phyloP scores from a whole-genome alignment of 768 basidiomycete species.

The Daedaleopsis sinensis region DNA sequence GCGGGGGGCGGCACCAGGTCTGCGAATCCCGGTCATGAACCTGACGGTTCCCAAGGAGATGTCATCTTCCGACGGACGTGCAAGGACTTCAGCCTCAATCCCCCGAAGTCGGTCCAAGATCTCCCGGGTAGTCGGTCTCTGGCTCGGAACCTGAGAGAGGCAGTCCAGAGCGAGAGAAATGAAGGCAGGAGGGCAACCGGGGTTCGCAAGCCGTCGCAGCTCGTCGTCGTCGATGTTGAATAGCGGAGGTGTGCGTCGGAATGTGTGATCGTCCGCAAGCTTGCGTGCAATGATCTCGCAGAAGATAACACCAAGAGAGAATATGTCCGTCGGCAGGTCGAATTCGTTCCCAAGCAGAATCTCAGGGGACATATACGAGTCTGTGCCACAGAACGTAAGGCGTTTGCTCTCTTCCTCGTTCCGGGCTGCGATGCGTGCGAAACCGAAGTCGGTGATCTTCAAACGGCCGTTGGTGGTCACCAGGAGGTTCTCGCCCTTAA shows the following conservation, averaged over 20 bases:
- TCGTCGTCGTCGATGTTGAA: constrained; percentile 82
- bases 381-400: constrained; percentile 86
- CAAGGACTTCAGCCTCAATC: constrained; percentile 85
- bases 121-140: constrained; percentile 74
- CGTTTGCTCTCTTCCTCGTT: constrained; percentile 89
- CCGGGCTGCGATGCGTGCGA: constrained; percentile 90
- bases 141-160: constrained; percentile 60
- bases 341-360: constrained; percentile 92
- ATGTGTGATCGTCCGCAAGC: constrained; percentile 81
- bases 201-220: constrained; percentile 63
- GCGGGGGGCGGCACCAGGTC: constrained; percentile 58
- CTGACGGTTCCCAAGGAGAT: constrained; percentile 85
- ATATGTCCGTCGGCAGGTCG: constrained; percentile 92
- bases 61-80: constrained; percentile 66
- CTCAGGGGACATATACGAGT: constrained; percentile 97
- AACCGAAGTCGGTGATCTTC: constrained; percentile 99
- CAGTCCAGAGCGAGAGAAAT: constrained; percentile 81
- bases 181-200: constrained; percentile 80
- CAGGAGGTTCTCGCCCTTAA: constrained; percentile 98
- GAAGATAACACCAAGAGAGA: constrained; percentile 91
- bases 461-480: constrained; percentile 91
- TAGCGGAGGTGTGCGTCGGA: constrained; percentile 76
- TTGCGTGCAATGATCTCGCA: constrained; percentile 86
- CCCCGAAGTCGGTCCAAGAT: constrained; percentile 78
- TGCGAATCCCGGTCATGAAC: constrained; percentile 72